Conservation (phyloP, 495 filamentous ascomycete genomes). For the Bacidia gigantensis region DNA sequence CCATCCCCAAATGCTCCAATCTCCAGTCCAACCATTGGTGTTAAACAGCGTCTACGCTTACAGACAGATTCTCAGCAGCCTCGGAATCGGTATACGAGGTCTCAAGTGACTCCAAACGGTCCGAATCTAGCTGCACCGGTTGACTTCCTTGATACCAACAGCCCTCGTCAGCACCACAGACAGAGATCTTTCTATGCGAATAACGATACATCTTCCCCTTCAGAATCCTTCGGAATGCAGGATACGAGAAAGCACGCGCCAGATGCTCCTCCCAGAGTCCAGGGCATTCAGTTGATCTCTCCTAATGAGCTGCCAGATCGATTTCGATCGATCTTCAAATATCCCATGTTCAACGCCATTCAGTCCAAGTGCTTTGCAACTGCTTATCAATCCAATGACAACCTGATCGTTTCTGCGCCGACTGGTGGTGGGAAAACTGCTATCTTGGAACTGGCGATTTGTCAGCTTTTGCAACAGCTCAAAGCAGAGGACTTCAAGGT, state of each 20-base stretch:
- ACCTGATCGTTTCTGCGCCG: slow-evolving; percentile 77
- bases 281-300: slow-evolving; percentile 64
- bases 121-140: not conserved
- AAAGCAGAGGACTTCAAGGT: slow-evolving; percentile 70
- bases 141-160: not conserved
- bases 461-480: slow-evolving; percentile 50
- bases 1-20: slow-evolving; percentile 20
- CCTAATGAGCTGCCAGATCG: slow-evolving; percentile 61
- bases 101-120: not conserved
- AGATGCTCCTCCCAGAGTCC: slow-evolving; percentile 39
- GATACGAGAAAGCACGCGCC: slow-evolving; percentile 21
- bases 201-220: not conserved
- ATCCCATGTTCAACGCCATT: slow-evolving; percentile 75
- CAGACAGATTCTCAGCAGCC: not conserved
- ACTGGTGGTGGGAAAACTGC: slow-evolving; percentile 93
- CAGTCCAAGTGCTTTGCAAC: slow-evolving; percentile 76
- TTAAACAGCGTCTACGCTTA: slow-evolving; percentile 17
- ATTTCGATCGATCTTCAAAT: slow-evolving; percentile 64
- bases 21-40: slow-evolving; percentile 29
- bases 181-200: not conserved
- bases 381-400: slow-evolving; percentile 62
- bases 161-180: not conserved
- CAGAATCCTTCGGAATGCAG: not conserved
- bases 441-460: slow-evolving; percentile 84
- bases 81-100: not conserved